Evolutionary conservation across 176 grass and related monocot genomes (phyloP).

Genomic region (Dactylis glomerata): DNA sequence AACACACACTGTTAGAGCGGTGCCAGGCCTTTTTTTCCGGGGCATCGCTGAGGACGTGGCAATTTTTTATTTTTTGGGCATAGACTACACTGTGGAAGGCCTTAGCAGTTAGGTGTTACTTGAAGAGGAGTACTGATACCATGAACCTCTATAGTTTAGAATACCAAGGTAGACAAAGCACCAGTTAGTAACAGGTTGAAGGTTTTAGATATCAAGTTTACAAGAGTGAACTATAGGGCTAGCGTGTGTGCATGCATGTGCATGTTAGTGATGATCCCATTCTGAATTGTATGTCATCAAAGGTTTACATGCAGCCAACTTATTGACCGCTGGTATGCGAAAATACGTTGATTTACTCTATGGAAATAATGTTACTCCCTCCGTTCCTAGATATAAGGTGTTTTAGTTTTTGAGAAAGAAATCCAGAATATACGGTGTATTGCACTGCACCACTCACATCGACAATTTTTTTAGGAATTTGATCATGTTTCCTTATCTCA

Average conservation of each 20-base stretch:
- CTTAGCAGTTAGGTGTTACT: constrained; percentile 9
- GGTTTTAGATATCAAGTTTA: constrained; percentile 10
- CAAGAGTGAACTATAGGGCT: neutral
- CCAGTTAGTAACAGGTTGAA: neutral
- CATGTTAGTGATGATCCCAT: neutral
- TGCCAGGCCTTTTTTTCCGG: neutral
- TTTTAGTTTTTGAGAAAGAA: no score
- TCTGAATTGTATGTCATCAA: neutral
- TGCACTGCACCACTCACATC: no score
- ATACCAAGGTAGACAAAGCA: neutral
- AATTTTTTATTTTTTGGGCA: neutral
- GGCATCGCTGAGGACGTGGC: neutral
- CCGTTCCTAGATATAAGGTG: no score
- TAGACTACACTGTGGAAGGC: neutral
- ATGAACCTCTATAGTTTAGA: neutral
- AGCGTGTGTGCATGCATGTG: neutral
- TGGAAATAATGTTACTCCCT: neutral
- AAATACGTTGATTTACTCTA: neutral
- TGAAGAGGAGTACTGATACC: neutral
- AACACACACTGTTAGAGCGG: neutral
- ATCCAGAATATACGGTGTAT: no score
- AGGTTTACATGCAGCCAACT: neutral
- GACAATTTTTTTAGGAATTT: no score
- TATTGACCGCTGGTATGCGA: neutral
- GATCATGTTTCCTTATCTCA: no score